Evolutionary conservation across 108 stramenopile genomes (phyloP), one percentile per base, ranked within the genome.

Genomic region (Cyclotella cryptica): DNA sequence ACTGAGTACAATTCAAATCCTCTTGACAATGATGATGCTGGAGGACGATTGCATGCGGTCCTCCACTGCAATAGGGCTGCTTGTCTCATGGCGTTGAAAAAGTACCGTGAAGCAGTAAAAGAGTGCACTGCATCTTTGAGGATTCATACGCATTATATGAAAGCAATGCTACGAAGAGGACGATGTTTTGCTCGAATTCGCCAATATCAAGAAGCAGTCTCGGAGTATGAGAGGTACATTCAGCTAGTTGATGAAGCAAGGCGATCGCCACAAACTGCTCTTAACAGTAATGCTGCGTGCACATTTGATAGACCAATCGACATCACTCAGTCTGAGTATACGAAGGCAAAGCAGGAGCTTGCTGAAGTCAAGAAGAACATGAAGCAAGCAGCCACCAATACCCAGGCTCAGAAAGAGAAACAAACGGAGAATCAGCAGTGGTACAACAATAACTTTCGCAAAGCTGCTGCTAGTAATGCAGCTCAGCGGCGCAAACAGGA

Each of bases 21-120:
- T 12, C 61, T 61, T 29, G 79, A 68, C 7, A 57, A 71, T 51
- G 80, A 86, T 13, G 79, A 80, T 79, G 89, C 88, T 28, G 92
- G 92, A 29, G 95, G 95, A 0, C 80, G 92, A 61, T 77, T 96
- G 15, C 91, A 93, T 71, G 96, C 96, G 17, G 91, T 94, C 22
- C 71, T 96, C 17, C 88, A 94, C 66, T 94, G 96, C 90, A 94
- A 96, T 61, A 87, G 96, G 12, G 96, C 96, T 52, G 96, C 96
- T 26, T 92, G 92, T 76, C 81, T 92, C 39, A 96, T 96, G 92
- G 91, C 88, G 1, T 44, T 90, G 53, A 85, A 85, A 49, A 84
- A 85, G 28, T 89, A 85, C 67, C 64, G 81, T 0, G 92, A 91
- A 64, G 96, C 93, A 0, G 78, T 91, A 14, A 84, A 82, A 29